Evolutionary conservation across 2,329 filamentous ascomycete species (phyloP), one percentile per base, ranked within the genome.

Genomic region (Xenoacremonium recifei): DNA sequence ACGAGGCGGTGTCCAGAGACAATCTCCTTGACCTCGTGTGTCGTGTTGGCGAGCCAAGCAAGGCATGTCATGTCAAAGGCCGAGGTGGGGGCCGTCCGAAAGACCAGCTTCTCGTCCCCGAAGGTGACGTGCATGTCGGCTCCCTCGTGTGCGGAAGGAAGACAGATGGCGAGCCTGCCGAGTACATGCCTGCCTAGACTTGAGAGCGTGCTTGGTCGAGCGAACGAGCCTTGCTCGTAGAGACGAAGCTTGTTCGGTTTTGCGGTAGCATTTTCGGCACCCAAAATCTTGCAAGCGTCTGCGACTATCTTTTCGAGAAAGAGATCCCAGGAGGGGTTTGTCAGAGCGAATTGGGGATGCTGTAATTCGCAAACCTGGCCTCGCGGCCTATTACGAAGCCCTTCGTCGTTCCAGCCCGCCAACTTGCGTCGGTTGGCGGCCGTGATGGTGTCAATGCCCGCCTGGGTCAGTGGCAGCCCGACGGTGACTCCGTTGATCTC

Each of bases 341-440:
- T 18, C 7, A 49, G 35, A 12, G 20, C 21, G 30, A 49, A 42
- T 9, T 37, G 47, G 13, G 38, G 32, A 7, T 27, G 30, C 21
- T 51, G 38, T 3, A 51, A 44, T 12, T 44, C 48, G 45, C 42
- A 51, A 21, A 40, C 39, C 25, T 52, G 35, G 30, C 38, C 42
- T 29, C 40, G 21, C 9, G 35, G 23, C 3, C 30, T 44, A 18
- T 46, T 45, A 3, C 48, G 39, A 3, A 46, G 12, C 2, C 45
- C 43, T 21, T 42, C 38, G 6, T 48, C 35, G 6, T 39, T 45
- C 11, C 38, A 41, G 6, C 42, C 47, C 38, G 41, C 50, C 4
- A 47, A 33, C 10, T 45, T 35, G 21, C 42, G 42, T 20, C 39
- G 27, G 10, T 45, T 43, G 10, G 15, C 25, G 33, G 18, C 35